A percentile compares a stretch with the other conserved stretches of the same genome.
Conservation (phyloP, 352 stramenopile species). For the Pythium vanterpoolii region DNA sequence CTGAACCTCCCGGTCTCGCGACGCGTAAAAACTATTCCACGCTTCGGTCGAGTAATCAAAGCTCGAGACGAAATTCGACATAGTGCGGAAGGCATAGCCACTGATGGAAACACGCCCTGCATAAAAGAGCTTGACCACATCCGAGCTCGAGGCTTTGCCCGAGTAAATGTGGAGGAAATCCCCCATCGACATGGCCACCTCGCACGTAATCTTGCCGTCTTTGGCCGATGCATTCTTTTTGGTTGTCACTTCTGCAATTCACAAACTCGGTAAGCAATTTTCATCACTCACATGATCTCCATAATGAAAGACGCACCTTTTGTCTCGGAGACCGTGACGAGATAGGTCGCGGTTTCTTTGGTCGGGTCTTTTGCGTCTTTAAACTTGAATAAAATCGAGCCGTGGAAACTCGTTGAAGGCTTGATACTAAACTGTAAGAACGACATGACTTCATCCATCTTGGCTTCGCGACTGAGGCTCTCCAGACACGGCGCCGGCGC, state of each 20-base stretch:
- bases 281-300: not conserved
- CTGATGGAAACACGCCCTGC: slow-evolving; percentile 69
- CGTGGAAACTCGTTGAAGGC: slow-evolving; percentile 56
- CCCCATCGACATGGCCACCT: slow-evolving; percentile 83
- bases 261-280: not conserved
- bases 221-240: slow-evolving; percentile 47
- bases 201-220: slow-evolving; percentile 50
- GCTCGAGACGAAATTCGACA: slow-evolving; percentile 78
- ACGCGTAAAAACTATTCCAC: slow-evolving; percentile 76
- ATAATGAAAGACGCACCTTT: slow-evolving; percentile 22
- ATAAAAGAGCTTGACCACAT: slow-evolving; percentile 82
- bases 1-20: slow-evolving; percentile 42
- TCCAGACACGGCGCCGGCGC: not conserved
- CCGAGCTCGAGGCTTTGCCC: slow-evolving; percentile 71
- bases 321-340: slow-evolving; percentile 53
- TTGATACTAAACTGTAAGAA: slow-evolving; percentile 86
- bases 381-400: slow-evolving; percentile 87
- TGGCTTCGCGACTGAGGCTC: slow-evolving; percentile 35
- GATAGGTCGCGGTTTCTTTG: slow-evolving; percentile 55
- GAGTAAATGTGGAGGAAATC: slow-evolving; percentile 88
- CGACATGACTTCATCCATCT: slow-evolving; percentile 88
- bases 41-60: slow-evolving; percentile 85
- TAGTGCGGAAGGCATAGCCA: slow-evolving; percentile 77
- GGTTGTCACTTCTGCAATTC: slow-evolving; percentile 40
- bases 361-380: slow-evolving; percentile 34